Evolutionary conservation across 2,329 filamentous ascomycete genomes (phyloP), one percentile per base, ranked within the genome.

Genomic region (Pyrenophora teres): DNA sequence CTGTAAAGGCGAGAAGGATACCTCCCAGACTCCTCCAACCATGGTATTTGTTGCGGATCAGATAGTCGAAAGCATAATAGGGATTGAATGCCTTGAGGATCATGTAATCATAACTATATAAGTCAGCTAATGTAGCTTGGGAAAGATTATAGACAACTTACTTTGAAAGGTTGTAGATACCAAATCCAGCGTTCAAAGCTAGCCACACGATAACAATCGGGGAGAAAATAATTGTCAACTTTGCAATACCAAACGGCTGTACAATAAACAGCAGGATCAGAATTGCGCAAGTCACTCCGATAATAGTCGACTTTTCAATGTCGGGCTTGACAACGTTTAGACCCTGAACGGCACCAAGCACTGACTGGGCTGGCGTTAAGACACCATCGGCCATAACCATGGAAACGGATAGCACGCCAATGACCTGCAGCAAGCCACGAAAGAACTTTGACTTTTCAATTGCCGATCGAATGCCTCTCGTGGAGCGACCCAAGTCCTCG

Each of bases 1-100:
- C 88, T 2, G 89, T 92, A 63, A 92, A 92, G 2, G 86, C 82
- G 8, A 92, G 80, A 2, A 92, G 72, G 16, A 92, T 82, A 4
- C 89, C 88, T n/a, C 86, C 87, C 1, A 90, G 77, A 52, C 81
- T 83, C 51, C 77, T 78, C 86, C 87, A 89, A 0, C 84, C 86
- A 4, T 81, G 76, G 3, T 81, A 77, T 46, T 80, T 78, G 62
- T 87, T 84, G 12, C 82, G 78, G 16, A 82, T 70, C 33, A 89
- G 78, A 65, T 85, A 89, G 3, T 77, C 67, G 49, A 86, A 83
- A 3, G 84, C 85, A 52, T 81, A 87, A 55, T 80, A 82, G 0
- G 77, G 77, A 30, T 75, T 76, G 66, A 83, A 83, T 0, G 81
- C 82, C 51, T 79, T 79, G 23, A 83, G 68, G 1, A 84, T 78